These are phyloP conservation scores for Tetrastigma voinierianum DNA, from an alignment of 164 flowering plant genomes.

Conservation along the genomic window DNA sequence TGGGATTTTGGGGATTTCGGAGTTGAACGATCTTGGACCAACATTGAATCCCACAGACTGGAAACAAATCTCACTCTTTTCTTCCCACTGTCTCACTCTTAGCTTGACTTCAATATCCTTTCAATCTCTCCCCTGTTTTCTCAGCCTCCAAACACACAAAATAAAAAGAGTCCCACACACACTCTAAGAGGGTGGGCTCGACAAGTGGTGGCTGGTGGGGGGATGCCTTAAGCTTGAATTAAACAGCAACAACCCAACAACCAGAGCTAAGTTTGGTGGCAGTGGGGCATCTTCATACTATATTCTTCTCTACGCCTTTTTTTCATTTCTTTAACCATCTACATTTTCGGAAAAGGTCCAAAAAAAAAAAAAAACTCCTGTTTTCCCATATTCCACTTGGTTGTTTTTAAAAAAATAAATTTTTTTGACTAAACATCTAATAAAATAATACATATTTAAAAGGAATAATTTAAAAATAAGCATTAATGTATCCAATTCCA, in stretches of 20 bases:
- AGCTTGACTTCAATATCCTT: neutral
- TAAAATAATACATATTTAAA: too few species aligned
- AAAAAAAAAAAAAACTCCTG: too few species aligned
- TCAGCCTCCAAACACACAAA: neutral
- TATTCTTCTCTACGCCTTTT: too few species aligned
- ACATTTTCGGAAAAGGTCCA: too few species aligned
- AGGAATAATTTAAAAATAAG: too few species aligned
- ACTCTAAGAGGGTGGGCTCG: slow-evolving; percentile 8
- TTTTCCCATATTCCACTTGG: too few species aligned
- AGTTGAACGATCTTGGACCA: slow-evolving; percentile 70
- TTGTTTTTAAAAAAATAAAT: too few species aligned
- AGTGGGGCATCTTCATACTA: neutral
- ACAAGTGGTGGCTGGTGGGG: slow-evolving; percentile 14
- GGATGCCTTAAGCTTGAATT: slow-evolving; percentile 8
- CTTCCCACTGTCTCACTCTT: neutral
- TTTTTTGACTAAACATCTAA: too few species aligned
- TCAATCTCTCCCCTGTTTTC: neutral
- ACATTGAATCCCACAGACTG: slow-evolving; percentile 34
- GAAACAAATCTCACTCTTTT: neutral
- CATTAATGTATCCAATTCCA: too few species aligned
- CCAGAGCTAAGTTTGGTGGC: neutral
- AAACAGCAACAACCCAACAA: slow-evolving; percentile 7
- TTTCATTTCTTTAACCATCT: too few species aligned
- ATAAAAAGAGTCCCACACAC: neutral
- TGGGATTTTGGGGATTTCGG: slow-evolving; percentile 51